Percentiles rank a stretch among this genome's conserved stretches.
These are phyloP conservation scores for Setaria viridis DNA, from an alignment of 202 grass and related monocot species.

Conservation along the genomic window DNA sequence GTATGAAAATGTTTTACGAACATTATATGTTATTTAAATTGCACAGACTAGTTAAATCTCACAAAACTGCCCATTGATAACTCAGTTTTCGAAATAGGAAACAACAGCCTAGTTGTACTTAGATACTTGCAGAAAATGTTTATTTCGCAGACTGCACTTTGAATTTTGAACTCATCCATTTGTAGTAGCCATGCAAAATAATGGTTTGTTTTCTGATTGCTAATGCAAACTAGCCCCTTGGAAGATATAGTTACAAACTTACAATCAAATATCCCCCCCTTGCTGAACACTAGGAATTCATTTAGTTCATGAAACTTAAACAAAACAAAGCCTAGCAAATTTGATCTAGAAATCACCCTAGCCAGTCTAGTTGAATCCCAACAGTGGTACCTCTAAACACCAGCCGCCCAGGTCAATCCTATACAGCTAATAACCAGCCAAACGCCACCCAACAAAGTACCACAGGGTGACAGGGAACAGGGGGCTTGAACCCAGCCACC, in stretches of 20 bases:
- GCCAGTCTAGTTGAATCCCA: neutral
- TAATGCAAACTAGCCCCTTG: neutral
- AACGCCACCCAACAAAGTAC: neutral
- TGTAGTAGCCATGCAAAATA: neutral
- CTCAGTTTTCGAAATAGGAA: neutral
- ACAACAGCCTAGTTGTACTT: neutral
- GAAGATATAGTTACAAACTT: neutral
- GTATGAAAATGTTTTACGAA: conserved; percentile 11
- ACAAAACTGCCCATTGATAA: neutral
- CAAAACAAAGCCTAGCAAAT: neutral
- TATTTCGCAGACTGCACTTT: neutral
- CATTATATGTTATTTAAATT: neutral
- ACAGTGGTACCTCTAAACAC: neutral
- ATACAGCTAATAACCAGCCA: neutral
- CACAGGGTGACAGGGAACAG: neutral
- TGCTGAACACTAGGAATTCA: neutral
- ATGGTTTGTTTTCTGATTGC: neutral
- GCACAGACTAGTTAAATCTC: neutral
- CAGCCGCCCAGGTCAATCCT: neutral
- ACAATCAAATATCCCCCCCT: neutral
- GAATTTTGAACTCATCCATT: neutral
- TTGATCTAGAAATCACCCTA: neutral
- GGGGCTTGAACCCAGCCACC: neutral
- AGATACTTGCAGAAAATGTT: neutral
- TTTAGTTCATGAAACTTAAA: neutral